These are phyloP conservation scores for Coemansia furcata DNA, from an alignment of 192 early-diverging fungal genomes.

Conservation along the genomic window DNA sequence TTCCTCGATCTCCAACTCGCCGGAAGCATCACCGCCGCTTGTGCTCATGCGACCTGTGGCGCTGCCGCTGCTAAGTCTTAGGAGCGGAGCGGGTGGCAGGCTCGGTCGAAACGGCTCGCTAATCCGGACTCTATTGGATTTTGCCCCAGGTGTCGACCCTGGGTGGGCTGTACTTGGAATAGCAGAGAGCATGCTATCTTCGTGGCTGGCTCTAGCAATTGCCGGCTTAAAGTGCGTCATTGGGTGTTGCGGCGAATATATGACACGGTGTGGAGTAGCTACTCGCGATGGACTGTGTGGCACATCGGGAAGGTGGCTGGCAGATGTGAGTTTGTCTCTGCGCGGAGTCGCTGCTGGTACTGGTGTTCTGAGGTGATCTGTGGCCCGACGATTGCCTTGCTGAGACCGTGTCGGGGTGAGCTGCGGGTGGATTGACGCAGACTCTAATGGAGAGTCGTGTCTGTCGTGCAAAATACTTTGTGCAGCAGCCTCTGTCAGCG, in stretches of 20 bases:
- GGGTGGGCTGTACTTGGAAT: not conserved
- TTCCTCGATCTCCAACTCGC: conserved; percentile 44
- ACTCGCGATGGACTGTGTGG: conserved; percentile 39
- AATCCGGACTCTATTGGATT: not conserved
- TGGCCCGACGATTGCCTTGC: not conserved
- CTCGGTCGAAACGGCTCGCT: conserved; percentile 6
- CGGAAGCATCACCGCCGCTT: conserved; percentile 8
- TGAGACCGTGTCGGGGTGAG: not conserved
- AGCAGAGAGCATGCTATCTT: not conserved
- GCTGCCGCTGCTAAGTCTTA: conserved; percentile 14
- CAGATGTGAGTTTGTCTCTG: not conserved
- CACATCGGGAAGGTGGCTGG: not conserved
- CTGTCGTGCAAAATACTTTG: not conserved
- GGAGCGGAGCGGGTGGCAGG: not conserved
- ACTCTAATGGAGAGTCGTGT: not conserved
- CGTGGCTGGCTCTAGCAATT: not conserved
- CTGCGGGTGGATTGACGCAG: not conserved
- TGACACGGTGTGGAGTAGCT: conserved; percentile 46
- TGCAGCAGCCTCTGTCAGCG: not conserved
- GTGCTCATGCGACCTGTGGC: not conserved
- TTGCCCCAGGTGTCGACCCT: not conserved
- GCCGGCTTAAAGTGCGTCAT: conserved; percentile 11
- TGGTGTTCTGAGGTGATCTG: not conserved
- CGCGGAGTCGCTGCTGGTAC: conserved; percentile 12
- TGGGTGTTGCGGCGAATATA: conserved; percentile 39